Conservation (phyloP, 768 basidiomycete genomes). For the Imleria badia region DNA sequence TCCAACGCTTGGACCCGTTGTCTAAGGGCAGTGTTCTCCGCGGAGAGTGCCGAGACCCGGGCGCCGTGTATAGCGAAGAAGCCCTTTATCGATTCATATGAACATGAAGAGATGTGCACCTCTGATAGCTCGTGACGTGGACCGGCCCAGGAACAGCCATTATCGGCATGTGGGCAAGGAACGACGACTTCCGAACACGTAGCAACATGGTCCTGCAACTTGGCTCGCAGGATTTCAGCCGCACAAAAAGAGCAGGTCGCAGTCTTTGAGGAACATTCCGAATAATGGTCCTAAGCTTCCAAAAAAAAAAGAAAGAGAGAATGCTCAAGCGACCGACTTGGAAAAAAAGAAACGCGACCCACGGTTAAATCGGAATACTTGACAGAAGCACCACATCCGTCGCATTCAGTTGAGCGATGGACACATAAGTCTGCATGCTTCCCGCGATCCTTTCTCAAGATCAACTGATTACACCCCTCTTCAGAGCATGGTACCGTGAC, state of each 20-base stretch:
- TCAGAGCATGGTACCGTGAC: conserved; percentile 52
- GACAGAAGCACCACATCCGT: conserved; percentile 37
- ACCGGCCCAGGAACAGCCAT: conserved; percentile 59
- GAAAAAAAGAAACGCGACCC: conserved; percentile 15
- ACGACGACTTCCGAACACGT: conserved; percentile 41
- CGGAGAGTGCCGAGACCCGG: conserved; percentile 43
- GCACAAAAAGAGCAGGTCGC: conserved; percentile 43
- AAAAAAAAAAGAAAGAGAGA: not conserved
- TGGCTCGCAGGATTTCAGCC: conserved; percentile 35
- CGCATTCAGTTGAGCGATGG: conserved; percentile 39
- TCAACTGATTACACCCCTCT: conserved; percentile 41
- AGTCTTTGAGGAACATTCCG: conserved; percentile 37
- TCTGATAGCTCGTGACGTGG: conserved; percentile 35
- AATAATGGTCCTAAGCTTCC: conserved; percentile 37
- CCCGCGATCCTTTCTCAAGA: conserved; percentile 48
- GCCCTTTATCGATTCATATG: conserved; percentile 61
- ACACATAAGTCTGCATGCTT: conserved; percentile 40
- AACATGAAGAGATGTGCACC: conserved; percentile 44
- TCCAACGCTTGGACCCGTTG: conserved; percentile 61
- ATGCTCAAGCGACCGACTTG: conserved; percentile 2
- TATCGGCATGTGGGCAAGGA: conserved; percentile 44
- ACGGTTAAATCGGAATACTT: conserved; percentile 40
- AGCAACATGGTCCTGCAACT: conserved; percentile 34
- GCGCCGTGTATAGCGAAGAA: conserved; percentile 49
- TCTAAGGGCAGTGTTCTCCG: conserved; percentile 67